Base-by-base conservation (phyloP, 306 rosid genomes). In the Vigna mungo region DNA sequence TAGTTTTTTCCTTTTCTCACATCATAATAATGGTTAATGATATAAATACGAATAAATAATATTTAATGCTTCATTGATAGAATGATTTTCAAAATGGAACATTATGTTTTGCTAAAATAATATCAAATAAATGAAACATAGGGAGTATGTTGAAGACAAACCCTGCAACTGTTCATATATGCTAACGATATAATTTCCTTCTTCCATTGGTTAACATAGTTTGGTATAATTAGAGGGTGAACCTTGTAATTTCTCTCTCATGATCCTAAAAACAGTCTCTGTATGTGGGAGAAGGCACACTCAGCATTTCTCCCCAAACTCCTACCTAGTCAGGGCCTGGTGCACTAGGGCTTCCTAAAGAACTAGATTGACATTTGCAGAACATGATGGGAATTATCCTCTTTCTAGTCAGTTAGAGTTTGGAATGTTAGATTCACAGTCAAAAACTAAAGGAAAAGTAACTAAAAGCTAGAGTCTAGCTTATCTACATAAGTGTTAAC, bases 161-260 rank as follows among this genome's bases (percentile, higher is more conserved):
- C 68, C 30, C 37, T 54, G 64, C 49, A 17, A 43, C 37, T 74
- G 41, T 44, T 34, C 62, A 61, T 53, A 59, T 30, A 15, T 52
- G 51, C 64, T 79, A 52, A 41, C 16, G 21, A 30, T 49, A 51
- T 62, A 25, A 23, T 25, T 58, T 58, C 25, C 37, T 58, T 56
- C n/a, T 11, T 56, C 63, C 23, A 3, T 55, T 34, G 11, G 44
- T 60, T 37, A 78, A n/a, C 34, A 60, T 48, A 23, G 73, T 61
- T 30, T 30, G 13, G 44, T 32, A 16, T 32, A 4, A 3, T 30
- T 60, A 61, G 67, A 61, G 66, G 66, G 64, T 27, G 32, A 23
- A 4, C 14, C 49, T 18, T 18, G 5, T 21, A 8, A n/a, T 0
- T 23, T 32, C 1, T 56, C 16, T 11, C 37, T 58, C 27, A 3